These are phyloP conservation scores for Linderniella brevidens DNA, from an alignment of 257 asterid species.

Conservation along the genomic window DNA sequence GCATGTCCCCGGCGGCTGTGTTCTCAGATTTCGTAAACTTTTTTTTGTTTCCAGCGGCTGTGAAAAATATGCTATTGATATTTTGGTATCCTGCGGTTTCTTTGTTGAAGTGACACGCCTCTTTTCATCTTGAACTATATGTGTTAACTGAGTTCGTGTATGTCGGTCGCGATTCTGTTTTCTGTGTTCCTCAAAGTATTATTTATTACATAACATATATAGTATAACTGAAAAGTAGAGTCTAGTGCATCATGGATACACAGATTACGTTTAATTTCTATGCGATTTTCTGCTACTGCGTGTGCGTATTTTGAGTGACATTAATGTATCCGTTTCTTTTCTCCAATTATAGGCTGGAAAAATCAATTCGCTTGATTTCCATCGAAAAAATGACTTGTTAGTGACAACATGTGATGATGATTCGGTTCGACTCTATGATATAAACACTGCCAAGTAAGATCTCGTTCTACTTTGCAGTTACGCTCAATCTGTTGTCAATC, in stretches of 20 bases:
- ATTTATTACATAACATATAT: too few species aligned
- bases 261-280: not conserved
- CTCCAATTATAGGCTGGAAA: conserved; percentile 52
- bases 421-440: conserved; percentile 73
- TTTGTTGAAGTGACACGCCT: not conserved
- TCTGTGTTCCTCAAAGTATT: too few species aligned
- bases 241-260: too few species aligned
- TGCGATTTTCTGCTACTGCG: conserved; percentile 4
- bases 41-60: not conserved
- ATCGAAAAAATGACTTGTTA: conserved; percentile 69
- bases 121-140: too few species aligned
- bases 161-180: too few species aligned
- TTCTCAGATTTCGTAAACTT: conserved; percentile 77
- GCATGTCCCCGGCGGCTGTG: conserved; percentile 76
- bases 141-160: too few species aligned
- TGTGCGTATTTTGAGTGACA: conserved; percentile 1
- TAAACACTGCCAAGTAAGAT: conserved; percentile 60
- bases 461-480: not conserved
- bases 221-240: not conserved
- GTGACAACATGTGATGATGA: conserved; percentile 86
- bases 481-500: not conserved
- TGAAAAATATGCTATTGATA: not conserved
- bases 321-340: conserved; percentile 2
- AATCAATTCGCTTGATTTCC: conserved; percentile 75
- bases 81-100: not conserved